Percentiles rank a stretch among this genome's conserved stretches.
Evolutionary conservation across 2,329 filamentous ascomycete species (phyloP).

Genomic region (Hymenoscyphus fructigenus): DNA sequence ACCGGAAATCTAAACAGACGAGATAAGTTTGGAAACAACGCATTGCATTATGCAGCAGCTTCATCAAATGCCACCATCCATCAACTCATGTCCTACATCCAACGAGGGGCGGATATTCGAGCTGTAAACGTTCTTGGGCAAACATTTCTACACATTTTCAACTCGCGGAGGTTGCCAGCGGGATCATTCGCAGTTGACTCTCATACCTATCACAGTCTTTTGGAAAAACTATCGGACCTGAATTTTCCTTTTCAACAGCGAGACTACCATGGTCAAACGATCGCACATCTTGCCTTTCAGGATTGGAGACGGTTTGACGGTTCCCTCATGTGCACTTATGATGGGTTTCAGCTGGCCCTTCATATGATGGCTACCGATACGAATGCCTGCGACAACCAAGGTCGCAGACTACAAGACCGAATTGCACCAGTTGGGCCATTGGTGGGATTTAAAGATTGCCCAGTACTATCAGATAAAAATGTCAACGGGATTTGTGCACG

Average conservation of each 20-base stretch:
- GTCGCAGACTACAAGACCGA: background rate
- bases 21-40: background rate
- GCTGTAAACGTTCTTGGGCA: background rate
- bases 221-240: background rate
- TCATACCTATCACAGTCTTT: background rate
- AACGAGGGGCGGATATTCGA: background rate
- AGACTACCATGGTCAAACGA: constrained; percentile 4
- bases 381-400: constrained; percentile 5
- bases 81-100: background rate
- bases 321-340: too few relatives aligned
- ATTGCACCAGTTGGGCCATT: background rate
- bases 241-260: background rate
- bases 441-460: background rate
- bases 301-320: background rate
- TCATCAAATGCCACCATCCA: background rate
- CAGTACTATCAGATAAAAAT: background rate
- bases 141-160: background rate
- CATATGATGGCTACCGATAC: background rate
- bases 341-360: background rate
- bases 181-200: background rate
- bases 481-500: background rate
- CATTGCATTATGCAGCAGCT: background rate
- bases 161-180: background rate
- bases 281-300: constrained; percentile 6
- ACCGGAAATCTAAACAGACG: background rate